A percentile compares a stretch with the other conserved stretches of the same genome.
Conservation (phyloP, 2,329 filamentous ascomycete species). For the Alternaria atra region DNA sequence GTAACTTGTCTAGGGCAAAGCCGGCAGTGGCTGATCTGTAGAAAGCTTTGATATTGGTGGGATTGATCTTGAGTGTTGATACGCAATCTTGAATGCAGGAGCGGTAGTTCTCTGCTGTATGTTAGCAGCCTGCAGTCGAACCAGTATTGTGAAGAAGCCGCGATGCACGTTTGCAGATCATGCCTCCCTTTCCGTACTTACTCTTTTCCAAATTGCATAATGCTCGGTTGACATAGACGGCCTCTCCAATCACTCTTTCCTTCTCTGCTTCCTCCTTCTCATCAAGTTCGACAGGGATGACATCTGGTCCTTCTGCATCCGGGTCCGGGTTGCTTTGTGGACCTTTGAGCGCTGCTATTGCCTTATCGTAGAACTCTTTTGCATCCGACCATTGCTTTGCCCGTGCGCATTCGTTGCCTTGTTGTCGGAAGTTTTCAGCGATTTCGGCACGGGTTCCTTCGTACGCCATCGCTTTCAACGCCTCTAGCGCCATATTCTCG, state of each 20-base stretch:
- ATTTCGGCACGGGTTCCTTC: constrained; percentile 90
- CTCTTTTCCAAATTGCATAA: constrained; percentile 87
- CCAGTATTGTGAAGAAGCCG: not conserved
- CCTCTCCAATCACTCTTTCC: constrained; percentile 74
- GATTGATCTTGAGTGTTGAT: constrained; percentile 79
- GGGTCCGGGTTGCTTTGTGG: constrained; percentile 60
- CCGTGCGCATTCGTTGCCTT: constrained; percentile 88
- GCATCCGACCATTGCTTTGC: constrained; percentile 80
- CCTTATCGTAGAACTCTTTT: constrained; percentile 90
- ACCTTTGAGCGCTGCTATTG: constrained; percentile 73
- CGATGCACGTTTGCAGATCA: not conserved
- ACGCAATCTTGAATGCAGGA: constrained; percentile 87
- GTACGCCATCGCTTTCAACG: constrained; percentile 87
- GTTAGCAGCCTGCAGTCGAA: constrained; percentile 1
- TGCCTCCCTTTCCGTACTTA: constrained; percentile 49
- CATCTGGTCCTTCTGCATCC: constrained; percentile 49
- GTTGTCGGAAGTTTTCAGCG: constrained; percentile 83
- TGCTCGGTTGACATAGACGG: constrained; percentile 85
- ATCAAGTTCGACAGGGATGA: constrained; percentile 62
- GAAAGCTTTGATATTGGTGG: constrained; percentile 85
- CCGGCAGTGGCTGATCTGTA: constrained; percentile 85
- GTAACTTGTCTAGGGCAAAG: constrained; percentile 77
- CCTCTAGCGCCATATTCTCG: constrained; percentile 85
- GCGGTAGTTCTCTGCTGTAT: constrained; percentile 76
- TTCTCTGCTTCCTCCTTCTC: constrained; percentile 67